Base-by-base conservation (phyloP, 192 early-diverging fungal species). In the Rhizoclosmatium sp. region DNA sequence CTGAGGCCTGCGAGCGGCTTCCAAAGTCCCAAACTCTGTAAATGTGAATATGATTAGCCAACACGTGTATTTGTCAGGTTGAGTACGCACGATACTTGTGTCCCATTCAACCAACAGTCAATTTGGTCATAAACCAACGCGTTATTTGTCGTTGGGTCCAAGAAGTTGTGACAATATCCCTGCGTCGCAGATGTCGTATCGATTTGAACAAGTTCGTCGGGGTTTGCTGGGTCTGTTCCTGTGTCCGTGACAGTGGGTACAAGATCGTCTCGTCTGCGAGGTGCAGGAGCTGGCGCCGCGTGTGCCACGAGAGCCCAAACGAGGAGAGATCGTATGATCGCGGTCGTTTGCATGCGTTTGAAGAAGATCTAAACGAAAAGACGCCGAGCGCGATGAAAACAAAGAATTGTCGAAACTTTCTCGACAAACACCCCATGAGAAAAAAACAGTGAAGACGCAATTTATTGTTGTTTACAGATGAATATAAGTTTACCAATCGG, bases 1-100 rank as follows among this genome's bases (percentile, higher is more conserved):
- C 45, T 14, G 39, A n/a, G 0, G 77, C 31, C 16, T 62, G 23
- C 1, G 77, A 78, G 0, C 77, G 48, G 2, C 49, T 65, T 47
- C 77, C 77, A 46, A 78, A 61, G 46, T 78, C 67, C 77, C 77
- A 78, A 59, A 70, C 56, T 67, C 77, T 78, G 51, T 23, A 23
- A 16, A 23, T 5, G 60, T 4, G 60, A 62, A 62, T 5, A 23
- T 19, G 19, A 56, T 56, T 19, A 56, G 54, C 54, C 54, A 56
- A 56, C 7, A 56, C 54, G 54, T 19, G 54, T 56, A n/a, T n/a
- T n/a, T n/a, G 7, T 56, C 19, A 56, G 54, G 19, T 10, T 56
- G 54, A 62, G 16, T 9, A 47, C 19, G 48, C 49, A 71, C 69
- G 47, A 71, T 19, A 71, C 51, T 71, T 71, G 48, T 19, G 69